Conservation (phyloP, 2,329 filamentous ascomycete species). For the Clonostachys rhizophaga region DNA sequence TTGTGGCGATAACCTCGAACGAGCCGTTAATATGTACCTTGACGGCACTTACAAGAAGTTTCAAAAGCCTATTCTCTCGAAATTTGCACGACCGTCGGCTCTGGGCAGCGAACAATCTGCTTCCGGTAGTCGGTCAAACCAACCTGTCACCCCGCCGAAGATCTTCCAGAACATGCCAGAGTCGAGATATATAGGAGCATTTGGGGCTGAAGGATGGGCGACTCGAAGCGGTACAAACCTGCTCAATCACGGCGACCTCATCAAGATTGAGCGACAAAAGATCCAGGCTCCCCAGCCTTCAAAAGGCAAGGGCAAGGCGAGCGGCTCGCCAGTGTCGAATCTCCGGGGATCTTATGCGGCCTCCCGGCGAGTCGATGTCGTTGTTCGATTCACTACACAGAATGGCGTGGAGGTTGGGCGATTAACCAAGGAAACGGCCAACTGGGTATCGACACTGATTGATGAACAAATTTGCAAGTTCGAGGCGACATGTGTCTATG, state of each 20-base stretch:
- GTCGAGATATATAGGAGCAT: slow-evolving; percentile 78
- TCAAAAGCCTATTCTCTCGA: slow-evolving; percentile 12
- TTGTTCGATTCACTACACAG: slow-evolving; percentile 85
- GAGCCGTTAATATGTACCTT: slow-evolving; percentile 65
- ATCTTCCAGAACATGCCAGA: slow-evolving; percentile 19
- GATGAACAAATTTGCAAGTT: slow-evolving; percentile 88
- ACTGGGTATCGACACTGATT: slow-evolving; percentile 88
- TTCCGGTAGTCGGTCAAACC: not conserved
- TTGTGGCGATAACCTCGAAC: slow-evolving; percentile 54
- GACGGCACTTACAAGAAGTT: slow-evolving; percentile 61
- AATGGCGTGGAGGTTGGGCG: slow-evolving; percentile 80
- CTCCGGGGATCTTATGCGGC: slow-evolving; percentile 38
- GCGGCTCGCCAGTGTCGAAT: slow-evolving; percentile 16
- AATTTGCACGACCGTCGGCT: not conserved
- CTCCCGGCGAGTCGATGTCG: slow-evolving; percentile 71
- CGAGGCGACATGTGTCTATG: slow-evolving; percentile 83
- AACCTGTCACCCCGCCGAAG: slow-evolving; percentile 3
- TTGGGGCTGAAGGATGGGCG: slow-evolving; percentile 88
- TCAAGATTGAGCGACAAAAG: slow-evolving; percentile 83
- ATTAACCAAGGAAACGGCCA: slow-evolving; percentile 78
- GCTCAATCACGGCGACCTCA: slow-evolving; percentile 74
- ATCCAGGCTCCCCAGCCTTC: slow-evolving; percentile 52
- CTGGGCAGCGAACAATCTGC: not conserved
- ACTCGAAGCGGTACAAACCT: slow-evolving; percentile 76
- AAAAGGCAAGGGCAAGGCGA: slow-evolving; percentile 37